Conservation (phyloP, 2,329 filamentous ascomycete genomes). For the Calonectria pteridis region DNA sequence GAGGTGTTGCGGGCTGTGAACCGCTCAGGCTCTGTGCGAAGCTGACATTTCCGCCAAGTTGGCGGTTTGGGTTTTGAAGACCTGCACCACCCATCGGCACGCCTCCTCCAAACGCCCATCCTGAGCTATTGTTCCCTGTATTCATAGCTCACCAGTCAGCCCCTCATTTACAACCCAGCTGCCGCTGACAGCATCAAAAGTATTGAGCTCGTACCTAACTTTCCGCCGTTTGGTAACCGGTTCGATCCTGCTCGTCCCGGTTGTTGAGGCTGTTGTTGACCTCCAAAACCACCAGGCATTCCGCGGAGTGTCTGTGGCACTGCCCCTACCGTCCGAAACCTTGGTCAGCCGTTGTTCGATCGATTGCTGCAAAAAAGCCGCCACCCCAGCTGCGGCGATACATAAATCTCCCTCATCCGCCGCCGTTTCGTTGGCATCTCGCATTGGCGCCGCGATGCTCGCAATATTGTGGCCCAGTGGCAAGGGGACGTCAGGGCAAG, state of each 20-base stretch:
- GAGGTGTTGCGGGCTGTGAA: slow-evolving; percentile 71
- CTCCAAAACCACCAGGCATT: slow-evolving; percentile 71
- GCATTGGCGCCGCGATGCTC: slow-evolving; percentile 26
- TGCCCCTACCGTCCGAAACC: slow-evolving; percentile 58
- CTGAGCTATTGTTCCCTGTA: slow-evolving; percentile 63
- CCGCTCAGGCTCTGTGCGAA: slow-evolving; percentile 76
- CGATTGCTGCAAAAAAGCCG: slow-evolving; percentile 31
- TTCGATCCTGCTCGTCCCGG: slow-evolving; percentile 65
- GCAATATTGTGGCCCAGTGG: slow-evolving; percentile 29
- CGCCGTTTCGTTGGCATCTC: slow-evolving; percentile 30
- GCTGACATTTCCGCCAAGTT: slow-evolving; percentile 71
- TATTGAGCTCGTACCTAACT: slow-evolving; percentile 64
- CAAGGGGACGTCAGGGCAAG: slow-evolving; percentile 31
- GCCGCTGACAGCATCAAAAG: slow-evolving; percentile 13
- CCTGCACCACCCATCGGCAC: slow-evolving; percentile 71
- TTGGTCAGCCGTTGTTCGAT: slow-evolving; percentile 45
- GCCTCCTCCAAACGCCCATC: slow-evolving; percentile 73
- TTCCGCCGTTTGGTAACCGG: slow-evolving; percentile 74
- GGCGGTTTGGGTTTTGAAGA: slow-evolving; percentile 65
- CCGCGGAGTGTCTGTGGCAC: slow-evolving; percentile 73
- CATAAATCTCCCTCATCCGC: slow-evolving; percentile 7
- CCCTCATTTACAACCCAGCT: slow-evolving; percentile 20
- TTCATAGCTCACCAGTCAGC: slow-evolving; percentile 41
- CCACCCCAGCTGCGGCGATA: slow-evolving; percentile 20
- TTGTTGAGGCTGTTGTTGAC: slow-evolving; percentile 69